A percentile compares a stretch with the other conserved stretches of the same genome.
These are phyloP conservation scores for Lactarius hatsudake DNA, from an alignment of 768 basidiomycete species.

Conservation along the genomic window DNA sequence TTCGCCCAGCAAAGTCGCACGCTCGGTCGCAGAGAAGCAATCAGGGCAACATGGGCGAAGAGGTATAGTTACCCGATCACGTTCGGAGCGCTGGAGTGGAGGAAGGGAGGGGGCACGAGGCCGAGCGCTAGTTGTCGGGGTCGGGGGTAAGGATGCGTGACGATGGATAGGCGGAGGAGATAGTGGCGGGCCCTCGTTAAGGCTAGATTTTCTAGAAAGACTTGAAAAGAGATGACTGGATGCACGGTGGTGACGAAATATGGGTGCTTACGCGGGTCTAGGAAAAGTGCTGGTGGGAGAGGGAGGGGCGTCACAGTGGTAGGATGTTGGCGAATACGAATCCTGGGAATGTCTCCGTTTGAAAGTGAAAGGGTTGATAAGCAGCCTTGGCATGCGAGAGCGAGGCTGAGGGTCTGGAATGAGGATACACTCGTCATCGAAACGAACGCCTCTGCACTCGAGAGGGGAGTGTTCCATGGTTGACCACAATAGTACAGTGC, in stretches of 20 bases:
- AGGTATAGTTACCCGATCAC: constrained; percentile 50
- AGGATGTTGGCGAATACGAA: constrained; percentile 26
- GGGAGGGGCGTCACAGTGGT: constrained; percentile 50
- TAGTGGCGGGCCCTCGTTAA: constrained; percentile 1
- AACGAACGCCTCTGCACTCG: constrained; percentile 49
- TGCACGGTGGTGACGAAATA: neutral
- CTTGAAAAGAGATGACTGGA: neutral
- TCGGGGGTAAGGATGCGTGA: constrained; percentile 27
- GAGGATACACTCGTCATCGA: constrained; percentile 69
- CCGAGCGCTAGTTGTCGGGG: constrained; percentile 1
- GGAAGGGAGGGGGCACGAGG: constrained; percentile 26
- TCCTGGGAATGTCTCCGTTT: constrained; percentile 39
- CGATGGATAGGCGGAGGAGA: constrained; percentile 56
- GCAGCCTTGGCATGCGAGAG: constrained; percentile 47
- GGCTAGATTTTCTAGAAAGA: constrained; percentile 20
- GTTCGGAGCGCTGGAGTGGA: constrained; percentile 33
- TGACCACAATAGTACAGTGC: too few relatives aligned
- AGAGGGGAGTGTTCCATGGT: constrained; percentile 1
- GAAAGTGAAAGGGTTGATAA: constrained; percentile 69
- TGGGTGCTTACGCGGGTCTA: constrained; percentile 8
- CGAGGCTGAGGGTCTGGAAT: constrained; percentile 55
- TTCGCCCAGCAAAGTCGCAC: constrained; percentile 51
- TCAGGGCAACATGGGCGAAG: constrained; percentile 68
- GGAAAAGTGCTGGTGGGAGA: constrained; percentile 10
- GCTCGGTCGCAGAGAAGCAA: constrained; percentile 59